phyloP scores from a whole-genome alignment of 306 rosid genomes.

The Lathyrus aphaca region DNA sequence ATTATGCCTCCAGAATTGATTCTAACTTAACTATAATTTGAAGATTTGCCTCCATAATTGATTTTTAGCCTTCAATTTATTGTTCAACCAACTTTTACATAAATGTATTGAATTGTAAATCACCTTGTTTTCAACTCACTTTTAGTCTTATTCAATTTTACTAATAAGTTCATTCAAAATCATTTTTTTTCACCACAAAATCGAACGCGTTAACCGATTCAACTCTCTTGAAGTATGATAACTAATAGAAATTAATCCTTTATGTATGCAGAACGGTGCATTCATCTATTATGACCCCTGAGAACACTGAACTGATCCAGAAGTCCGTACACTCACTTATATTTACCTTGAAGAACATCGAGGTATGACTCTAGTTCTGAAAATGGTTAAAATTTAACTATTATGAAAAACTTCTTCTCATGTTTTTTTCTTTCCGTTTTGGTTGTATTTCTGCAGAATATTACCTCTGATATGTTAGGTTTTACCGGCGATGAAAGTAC shows the following conservation, averaged over 20 bases:
- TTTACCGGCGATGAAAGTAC: constrained; percentile 91
- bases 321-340: constrained; percentile 73
- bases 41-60: too few relatives aligned
- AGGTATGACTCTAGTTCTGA: constrained; percentile 52
- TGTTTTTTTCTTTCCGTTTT: neutral
- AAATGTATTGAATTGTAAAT: too few relatives aligned
- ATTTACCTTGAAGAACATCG: constrained; percentile 84
- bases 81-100: too few relatives aligned
- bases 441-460: constrained; percentile 54
- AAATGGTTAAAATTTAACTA: neutral
- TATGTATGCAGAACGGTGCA: constrained; percentile 20
- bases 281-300: constrained; percentile 65
- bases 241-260: constrained; percentile 6
- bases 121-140: too few relatives aligned
- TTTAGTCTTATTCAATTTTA: too few relatives aligned
- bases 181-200: too few relatives aligned
- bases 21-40: too few relatives aligned
- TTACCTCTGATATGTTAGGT: constrained; percentile 84
- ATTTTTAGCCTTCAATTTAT: too few relatives aligned
- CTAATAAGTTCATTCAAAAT: too few relatives aligned
- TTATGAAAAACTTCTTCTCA: neutral
- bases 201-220: neutral
- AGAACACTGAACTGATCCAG: constrained; percentile 81
- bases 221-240: neutral
- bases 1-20: too few relatives aligned